Evolutionary conservation across 345 rosid species (phyloP), one percentile per base, ranked within the genome.

Genomic region (Pistacia atlantica): DNA sequence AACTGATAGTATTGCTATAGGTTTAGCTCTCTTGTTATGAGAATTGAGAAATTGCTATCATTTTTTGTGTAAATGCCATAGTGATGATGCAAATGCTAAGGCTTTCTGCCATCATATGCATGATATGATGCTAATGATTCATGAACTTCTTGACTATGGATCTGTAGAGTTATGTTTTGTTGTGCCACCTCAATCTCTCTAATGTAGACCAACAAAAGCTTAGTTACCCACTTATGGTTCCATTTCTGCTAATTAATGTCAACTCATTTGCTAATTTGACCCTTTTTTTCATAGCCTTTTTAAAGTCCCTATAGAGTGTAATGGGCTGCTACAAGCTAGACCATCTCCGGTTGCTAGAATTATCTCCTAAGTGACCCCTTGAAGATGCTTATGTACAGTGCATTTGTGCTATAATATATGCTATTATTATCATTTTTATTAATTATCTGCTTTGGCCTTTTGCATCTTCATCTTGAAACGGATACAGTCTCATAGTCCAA

Each of bases 131-230:
- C 99, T 93, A 80, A 96, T 96, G 99, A 96, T 96, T 52, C 90
- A 93, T 72, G 98, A 96, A 72, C 78, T 96, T 81, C 93, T 91
- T 75, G 91, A 96, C 59, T 84, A 89, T 33, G 97, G 99, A 18
- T 92, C 98, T 12, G 82, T 93, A 12, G 98, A 96, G 86, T 81
- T 96, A 13, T 89, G 93, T 79, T 83, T 87, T 80, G 85, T 89
- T 66, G 75, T 72, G 51, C 69, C 90, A 1, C 33, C 80, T 77
- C 85, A 77, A 75, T 64, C 84, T 63, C 55, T 79, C 74, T 86
- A 72, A 82, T 83, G 69, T 65, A 80, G 72, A 49, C 69, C 58
- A 35, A 20, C 46, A 48, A 12, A 31, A 33, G 7, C 28, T 57
- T 28, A 4, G n/a, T 63, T 57, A 13, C 54, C 67, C 56, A 67